Conservation (phyloP, 2,329 filamentous ascomycete species). For the Fusarium marasasianum region DNA sequence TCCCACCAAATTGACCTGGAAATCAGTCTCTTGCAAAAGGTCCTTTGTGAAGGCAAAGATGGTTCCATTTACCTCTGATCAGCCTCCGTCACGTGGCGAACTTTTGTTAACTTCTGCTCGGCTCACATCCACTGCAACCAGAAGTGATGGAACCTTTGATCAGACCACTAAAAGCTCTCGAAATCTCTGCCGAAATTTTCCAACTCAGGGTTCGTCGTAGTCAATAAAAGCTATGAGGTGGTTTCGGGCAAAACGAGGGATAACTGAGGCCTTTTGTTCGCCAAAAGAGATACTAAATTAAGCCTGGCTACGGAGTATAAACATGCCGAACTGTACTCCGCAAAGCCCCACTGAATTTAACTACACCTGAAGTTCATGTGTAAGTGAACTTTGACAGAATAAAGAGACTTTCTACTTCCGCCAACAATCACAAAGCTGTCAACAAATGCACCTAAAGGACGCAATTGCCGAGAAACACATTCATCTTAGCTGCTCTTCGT, state of each 20-base stretch:
- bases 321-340: background rate
- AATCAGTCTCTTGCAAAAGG: constrained; percentile 22
- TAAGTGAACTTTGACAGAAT: background rate
- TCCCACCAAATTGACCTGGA: constrained; percentile 2
- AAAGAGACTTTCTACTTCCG: background rate
- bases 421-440: background rate
- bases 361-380: background rate
- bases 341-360: background rate
- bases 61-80: constrained; percentile 15
- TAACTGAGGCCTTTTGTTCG: background rate
- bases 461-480: background rate
- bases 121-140: constrained; percentile 13
- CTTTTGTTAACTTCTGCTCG: constrained; percentile 24
- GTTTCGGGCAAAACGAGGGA: background rate
- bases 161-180: constrained; percentile 15
- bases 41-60: constrained; percentile 14
- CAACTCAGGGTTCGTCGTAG: background rate
- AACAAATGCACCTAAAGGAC: background rate
- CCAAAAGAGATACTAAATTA: background rate
- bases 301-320: background rate
- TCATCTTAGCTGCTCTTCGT: background rate
- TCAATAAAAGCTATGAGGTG: background rate
- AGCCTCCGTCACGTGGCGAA: constrained; percentile 24
- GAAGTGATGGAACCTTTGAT: constrained; percentile 29
- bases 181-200: constrained; percentile 5